Percentiles rank a stretch among this genome's conserved stretches.
Evolutionary conservation across 2,329 filamentous ascomycete species (phyloP).

Genomic region (Xylariaceae sp.): DNA sequence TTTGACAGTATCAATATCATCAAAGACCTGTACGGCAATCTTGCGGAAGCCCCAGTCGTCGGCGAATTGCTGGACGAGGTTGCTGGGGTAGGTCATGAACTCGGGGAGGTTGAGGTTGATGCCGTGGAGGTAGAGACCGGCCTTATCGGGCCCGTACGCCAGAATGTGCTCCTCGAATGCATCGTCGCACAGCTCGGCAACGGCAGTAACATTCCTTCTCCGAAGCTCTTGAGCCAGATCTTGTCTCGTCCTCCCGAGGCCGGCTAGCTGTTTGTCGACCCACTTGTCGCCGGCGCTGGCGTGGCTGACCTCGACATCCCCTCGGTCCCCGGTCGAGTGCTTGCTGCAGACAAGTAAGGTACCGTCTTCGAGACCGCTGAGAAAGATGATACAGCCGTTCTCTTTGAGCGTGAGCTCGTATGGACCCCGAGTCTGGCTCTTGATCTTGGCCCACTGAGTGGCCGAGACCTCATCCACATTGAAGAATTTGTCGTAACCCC

Average conservation of each 20-base stretch:
- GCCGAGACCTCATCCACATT: constrained; percentile 76
- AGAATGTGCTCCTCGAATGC: constrained; percentile 95
- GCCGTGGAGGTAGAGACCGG: constrained; percentile 90
- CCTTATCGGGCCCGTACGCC: constrained; percentile 72
- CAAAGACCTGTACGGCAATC: constrained; percentile 69
- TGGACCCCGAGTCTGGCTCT: constrained; percentile 68
- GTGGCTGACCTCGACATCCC: constrained; percentile 68
- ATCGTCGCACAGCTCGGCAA: constrained; percentile 94
- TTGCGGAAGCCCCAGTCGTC: constrained; percentile 91
- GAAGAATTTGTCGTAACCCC: constrained; percentile 99
- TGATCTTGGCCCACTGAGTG: constrained; percentile 78
- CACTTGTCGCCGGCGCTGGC: constrained; percentile 75
- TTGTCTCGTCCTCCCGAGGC: constrained; percentile 67
- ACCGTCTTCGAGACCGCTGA: constrained; percentile 82
- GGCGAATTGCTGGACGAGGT: constrained; percentile 82
- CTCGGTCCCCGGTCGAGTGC: constrained; percentile 82
- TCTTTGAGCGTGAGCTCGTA: constrained; percentile 97
- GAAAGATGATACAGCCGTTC: constrained; percentile 99
- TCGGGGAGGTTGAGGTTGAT: constrained; percentile 92
- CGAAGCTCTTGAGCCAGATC: constrained; percentile 73
- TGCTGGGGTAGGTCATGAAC: constrained; percentile 79
- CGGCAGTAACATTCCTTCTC: constrained; percentile 80
- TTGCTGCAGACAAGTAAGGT: constrained; percentile 97
- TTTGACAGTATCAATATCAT: constrained; percentile 68
- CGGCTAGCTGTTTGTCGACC: constrained; percentile 70